Base-by-base conservation (phyloP, 768 basidiomycete genomes). In the Lactifluus hygrophoroides region DNA sequence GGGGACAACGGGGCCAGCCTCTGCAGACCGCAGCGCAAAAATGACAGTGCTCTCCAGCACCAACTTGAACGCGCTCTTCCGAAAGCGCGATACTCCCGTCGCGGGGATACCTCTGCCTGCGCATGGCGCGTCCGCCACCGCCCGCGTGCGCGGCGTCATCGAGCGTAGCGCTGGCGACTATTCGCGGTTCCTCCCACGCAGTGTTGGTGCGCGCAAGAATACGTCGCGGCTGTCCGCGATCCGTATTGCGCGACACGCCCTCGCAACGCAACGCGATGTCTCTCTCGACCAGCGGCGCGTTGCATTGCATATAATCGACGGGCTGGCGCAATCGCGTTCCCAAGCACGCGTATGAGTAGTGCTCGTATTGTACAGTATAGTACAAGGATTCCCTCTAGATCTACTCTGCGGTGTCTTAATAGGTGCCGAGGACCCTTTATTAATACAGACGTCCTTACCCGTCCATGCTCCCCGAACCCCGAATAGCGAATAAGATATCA, bases 111-210 rank as follows among this genome's bases (percentile, higher is more conserved):
- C 51, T 10, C n/a, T 48, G 23, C 51, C 51, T 14, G 28, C 13
- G 21, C 25, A 21, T 16, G 10, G 5, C 32, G 47, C 46, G 28
- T 48, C 59, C 19, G 50, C 47, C 35, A 44, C 64, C 44, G 58
- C 51, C 43, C 71, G 70, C 52, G 45, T 70, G 43, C 71, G 69
- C 44, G 54, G 51, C 34, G 62, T 66, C 60, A 66, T 69, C 46
- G 79, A 80, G 65, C 57, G 47, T 25, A 58, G 69, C 16, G 78
- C 73, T 4, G 81, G 82, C 28, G 77, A 81, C 62, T 86, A 85
- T 63, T 69, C 75, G 16, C 74, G 74, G 37, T 80, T 77, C 61
- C 66, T 77, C 45, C 70, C 74, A 9, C 56, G 58, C 11, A 46
- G 62, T 25, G 62, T 68, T 8, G 62, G 65, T 44, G 65, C 35